phyloP scores from a whole-genome alignment of 352 stramenopile species.

The Phytophthora fragariaefolia region DNA sequence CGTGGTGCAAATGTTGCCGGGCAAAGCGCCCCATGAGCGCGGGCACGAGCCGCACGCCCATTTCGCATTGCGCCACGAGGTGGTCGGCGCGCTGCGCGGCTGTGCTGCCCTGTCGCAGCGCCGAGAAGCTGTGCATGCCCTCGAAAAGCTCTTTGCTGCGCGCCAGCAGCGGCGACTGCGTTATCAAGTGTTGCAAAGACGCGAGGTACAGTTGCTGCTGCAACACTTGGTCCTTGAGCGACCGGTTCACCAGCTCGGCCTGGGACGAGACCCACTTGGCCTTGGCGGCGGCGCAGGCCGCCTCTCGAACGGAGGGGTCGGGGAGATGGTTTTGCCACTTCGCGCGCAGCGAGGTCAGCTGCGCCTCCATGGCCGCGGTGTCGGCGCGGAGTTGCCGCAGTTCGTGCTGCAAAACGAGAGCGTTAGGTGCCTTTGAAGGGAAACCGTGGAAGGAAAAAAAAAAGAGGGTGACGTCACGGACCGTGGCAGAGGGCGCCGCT shows the following conservation, averaged over 20 bases:
- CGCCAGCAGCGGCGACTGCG: slow-evolving; percentile 57
- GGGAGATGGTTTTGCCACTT: slow-evolving; percentile 56
- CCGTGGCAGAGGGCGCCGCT: slow-evolving; percentile 43
- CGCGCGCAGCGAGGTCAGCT: slow-evolving; percentile 46
- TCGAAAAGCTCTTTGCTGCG: slow-evolving; percentile 65
- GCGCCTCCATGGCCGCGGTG: slow-evolving; percentile 44
- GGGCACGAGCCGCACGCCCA: slow-evolving; percentile 41
- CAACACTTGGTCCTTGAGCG: slow-evolving; percentile 62
- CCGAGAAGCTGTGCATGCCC: slow-evolving; percentile 47
- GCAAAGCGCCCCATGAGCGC: slow-evolving; percentile 51
- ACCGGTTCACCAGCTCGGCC: slow-evolving; percentile 55
- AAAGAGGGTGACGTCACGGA: slow-evolving; percentile 9
- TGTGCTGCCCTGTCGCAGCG: slow-evolving; percentile 26
- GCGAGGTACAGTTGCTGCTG: slow-evolving; percentile 74
- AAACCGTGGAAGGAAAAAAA: not conserved
- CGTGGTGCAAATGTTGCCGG: slow-evolving; percentile 35
- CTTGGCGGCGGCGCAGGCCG: slow-evolving; percentile 56
- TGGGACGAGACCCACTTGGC: slow-evolving; percentile 59
- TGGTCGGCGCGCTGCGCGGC: slow-evolving; percentile 35
- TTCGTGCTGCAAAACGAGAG: slow-evolving; percentile 46
- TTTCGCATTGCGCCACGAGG: slow-evolving; percentile 46
- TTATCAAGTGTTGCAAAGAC: slow-evolving; percentile 60
- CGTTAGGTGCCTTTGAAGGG: not conserved
- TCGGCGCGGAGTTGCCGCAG: slow-evolving; percentile 57
- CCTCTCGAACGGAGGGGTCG: slow-evolving; percentile 36